A percentile compares a stretch with the other conserved stretches of the same genome.
Conservation (phyloP, 176 grass and related monocot species). For the Chrysopogon serrulatus region DNA sequence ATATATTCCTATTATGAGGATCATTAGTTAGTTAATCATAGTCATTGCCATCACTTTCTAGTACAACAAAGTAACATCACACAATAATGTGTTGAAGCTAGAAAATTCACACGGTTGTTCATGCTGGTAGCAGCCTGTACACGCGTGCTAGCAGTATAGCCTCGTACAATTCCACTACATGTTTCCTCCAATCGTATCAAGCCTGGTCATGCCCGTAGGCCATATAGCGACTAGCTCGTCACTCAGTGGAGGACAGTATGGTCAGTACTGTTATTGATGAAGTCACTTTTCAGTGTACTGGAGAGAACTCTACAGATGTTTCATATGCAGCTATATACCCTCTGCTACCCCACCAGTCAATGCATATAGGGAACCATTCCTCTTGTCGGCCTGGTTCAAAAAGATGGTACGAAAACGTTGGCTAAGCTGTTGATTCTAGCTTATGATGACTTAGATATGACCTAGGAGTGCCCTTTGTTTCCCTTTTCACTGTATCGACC, state of each 20-base stretch:
- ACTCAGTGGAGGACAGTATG: conserved; percentile 34
- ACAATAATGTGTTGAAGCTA: background rate
- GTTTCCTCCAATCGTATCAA: conserved; percentile 12
- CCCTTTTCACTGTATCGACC: conserved; percentile 20
- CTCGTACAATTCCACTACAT: background rate
- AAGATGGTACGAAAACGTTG: background rate
- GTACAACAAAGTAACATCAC: background rate
- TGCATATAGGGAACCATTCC: background rate
- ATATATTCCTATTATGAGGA: background rate
- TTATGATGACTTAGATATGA: background rate
- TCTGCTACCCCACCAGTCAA: conserved; percentile 33
- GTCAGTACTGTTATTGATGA: conserved; percentile 37
- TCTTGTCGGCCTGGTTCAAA: conserved; percentile 14
- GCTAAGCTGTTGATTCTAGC: conserved; percentile 10
- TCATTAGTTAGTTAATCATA: background rate
- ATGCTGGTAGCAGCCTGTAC: background rate
- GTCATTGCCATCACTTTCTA: background rate
- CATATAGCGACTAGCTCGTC: background rate
- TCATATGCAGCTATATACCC: background rate
- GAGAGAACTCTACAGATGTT: conserved; percentile 5
- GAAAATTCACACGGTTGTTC: conserved; percentile 20
- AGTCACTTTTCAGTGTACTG: conserved; percentile 2
- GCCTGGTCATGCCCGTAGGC: background rate
- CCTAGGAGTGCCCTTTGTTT: background rate
- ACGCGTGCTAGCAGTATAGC: background rate